Evolutionary conservation across 768 basidiomycete species (phyloP), one percentile per base, ranked within the genome.

Genomic region (Boletus patriciae): DNA sequence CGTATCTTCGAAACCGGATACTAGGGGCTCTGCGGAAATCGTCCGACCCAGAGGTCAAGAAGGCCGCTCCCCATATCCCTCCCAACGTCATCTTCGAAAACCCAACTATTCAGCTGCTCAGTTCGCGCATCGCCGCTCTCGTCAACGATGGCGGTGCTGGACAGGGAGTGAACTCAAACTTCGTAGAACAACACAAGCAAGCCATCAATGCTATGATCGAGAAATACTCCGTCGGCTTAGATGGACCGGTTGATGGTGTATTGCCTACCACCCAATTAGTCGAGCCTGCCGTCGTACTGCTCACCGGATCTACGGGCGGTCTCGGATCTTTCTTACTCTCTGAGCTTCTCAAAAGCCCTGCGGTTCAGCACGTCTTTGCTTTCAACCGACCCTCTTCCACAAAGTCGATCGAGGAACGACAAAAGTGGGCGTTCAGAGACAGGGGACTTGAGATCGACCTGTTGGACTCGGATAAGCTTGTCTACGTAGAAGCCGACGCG

Each of bases 301-400:
- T 79, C 33, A 79, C 77, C 0, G 77, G 77, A 10, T 67, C 71
- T 6, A 79, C 78, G 1, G 77, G 77, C 4, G 70, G 66, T n/a
- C 66, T 79, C 4, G 78, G 78, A 13, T 71, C 73, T 1, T 68
- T 74, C 46, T 54, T 77, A 4, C 70, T 77, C 8, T 65, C 62
- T 0, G 54, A 62, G 8, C 69, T 78, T 9, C 50, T 74, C 11
- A 31, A 50, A 7, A 63, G 62, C 19, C 21, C 46, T 1, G 43
- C 9, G 1, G 71, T 78, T 8, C 55, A 56, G 18, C 65, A 57
- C 8, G 61, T 77, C 0, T 77, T 70, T 40, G 74, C 74, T 0
- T 58, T 62, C 45, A 78, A 77, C 52, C 69, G 76, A 15, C 52
- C 57, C 1, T 68, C 68, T 43, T 60, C 58, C 3, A 18, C 46